Evolutionary conservation across 805 yeast genomes (phyloP).

Genomic region (Candida awuae): DNA sequence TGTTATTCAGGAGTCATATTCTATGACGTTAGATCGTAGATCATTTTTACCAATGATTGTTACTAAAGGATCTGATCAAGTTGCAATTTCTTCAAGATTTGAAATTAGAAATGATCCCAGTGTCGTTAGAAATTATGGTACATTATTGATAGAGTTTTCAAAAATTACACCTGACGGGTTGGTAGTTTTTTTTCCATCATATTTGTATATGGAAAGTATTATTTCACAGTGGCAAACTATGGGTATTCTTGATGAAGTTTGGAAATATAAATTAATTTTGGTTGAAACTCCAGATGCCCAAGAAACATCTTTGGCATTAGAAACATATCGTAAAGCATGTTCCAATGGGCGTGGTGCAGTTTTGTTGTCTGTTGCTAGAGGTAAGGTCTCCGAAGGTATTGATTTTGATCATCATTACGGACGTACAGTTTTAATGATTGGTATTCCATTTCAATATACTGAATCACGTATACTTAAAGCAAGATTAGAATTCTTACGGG

Average conservation of each 20-base stretch:
- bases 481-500: slow-evolving; percentile 84
- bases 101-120: slow-evolving; percentile 97
- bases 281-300: slow-evolving; percentile 99
- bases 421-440: slow-evolving; percentile 95
- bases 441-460: slow-evolving; percentile 98
- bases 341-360: slow-evolving; percentile 98
- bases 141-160: slow-evolving; percentile 82
- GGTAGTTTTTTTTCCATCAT: slow-evolving; percentile 96
- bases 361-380: slow-evolving; percentile 93
- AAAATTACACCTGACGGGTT: slow-evolving; percentile 96
- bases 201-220: slow-evolving; percentile 95
- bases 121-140: slow-evolving; percentile 94
- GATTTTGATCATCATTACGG: slow-evolving; percentile 99
- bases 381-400: slow-evolving; percentile 96
- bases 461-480: slow-evolving; percentile 95
- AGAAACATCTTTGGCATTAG: slow-evolving; percentile 91
- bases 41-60: slow-evolving; percentile 93
- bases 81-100: slow-evolving; percentile 90
- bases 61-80: slow-evolving; percentile 97
- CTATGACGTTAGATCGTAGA: slow-evolving; percentile 89
- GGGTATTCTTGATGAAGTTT: slow-evolving; percentile 97
- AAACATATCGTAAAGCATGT: slow-evolving; percentile 93
- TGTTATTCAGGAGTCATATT: slow-evolving; percentile 86
- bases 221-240: slow-evolving; percentile 98
- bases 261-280: slow-evolving; percentile 91